These are phyloP conservation scores for Beauveria caledonica DNA, from an alignment of 2,329 filamentous ascomycete genomes.

Conservation along the genomic window DNA sequence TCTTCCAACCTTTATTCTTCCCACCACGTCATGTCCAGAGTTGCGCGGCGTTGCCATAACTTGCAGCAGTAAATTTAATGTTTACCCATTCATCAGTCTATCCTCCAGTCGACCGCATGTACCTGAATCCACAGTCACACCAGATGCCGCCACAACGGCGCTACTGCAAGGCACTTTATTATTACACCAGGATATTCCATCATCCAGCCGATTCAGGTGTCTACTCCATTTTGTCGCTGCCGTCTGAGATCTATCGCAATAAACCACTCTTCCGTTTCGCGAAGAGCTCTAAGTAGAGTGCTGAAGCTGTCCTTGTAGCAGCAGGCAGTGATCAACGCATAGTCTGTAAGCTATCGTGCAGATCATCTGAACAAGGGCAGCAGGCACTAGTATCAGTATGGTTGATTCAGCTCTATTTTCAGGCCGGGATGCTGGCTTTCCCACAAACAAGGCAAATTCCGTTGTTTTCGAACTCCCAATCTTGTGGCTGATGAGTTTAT, in stretches of 20 bases:
- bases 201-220: not conserved
- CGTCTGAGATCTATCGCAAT: not conserved
- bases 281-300: not conserved
- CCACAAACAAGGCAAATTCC: not conserved
- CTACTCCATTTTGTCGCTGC: not conserved
- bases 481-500: too few relatives aligned
- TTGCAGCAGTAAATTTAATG: not conserved
- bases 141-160: not conserved
- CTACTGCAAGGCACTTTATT: not conserved
- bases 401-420: not conserved
- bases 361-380: not conserved
- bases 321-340: not conserved
- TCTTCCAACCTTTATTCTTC: too few relatives aligned
- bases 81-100: not conserved
- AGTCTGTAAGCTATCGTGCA: not conserved
- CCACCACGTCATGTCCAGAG: too few relatives aligned
- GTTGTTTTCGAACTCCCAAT: not conserved
- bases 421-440: not conserved
- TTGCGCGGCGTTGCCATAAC: too few relatives aligned
- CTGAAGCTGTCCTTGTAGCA: not conserved
- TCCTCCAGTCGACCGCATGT: not conserved
- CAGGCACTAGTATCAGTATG: too few relatives aligned
- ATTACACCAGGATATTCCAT: not conserved
- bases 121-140: not conserved
- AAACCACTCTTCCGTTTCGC: not conserved